Evolutionary conservation across 2,329 filamentous ascomycete genomes (phyloP), one percentile per base, ranked within the genome.

Genomic region (Mycosphaerella arachidis): DNA sequence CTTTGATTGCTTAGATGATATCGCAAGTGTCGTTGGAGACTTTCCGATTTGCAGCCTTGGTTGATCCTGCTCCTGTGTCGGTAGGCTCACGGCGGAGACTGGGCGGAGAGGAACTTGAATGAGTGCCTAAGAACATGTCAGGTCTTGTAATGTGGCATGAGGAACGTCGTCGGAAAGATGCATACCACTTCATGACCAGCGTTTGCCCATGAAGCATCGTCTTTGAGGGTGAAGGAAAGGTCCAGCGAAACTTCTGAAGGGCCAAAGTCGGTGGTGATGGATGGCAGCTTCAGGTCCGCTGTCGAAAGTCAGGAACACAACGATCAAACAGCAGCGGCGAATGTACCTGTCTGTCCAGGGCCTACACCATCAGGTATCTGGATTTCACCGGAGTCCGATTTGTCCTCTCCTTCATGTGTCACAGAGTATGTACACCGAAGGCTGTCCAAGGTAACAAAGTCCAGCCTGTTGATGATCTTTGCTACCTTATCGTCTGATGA

Each of bases 391-490:
- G 30, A 10, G 4, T 31, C 60, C 43, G 4, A 24, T 27, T 7
- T 51, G 24, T 24, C 13, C 2, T 66, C 64, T n/a, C 33, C 56
- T n/a, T 70, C 68, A 16, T 55, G 55, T 1, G 59, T 31, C 0
- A 65, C 31, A 9, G 59, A 56, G 66, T 63, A 69, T 3, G 48
- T 40, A 48, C 69, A 67, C 7, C 31, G 55, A 18, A 77, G 67
- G 56, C 74, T 71, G 55, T 77, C 73, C 33, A 78, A 59, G 1
- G 72, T 71, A 5, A 72, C 63, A 57, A 76, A 76, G 40, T 70
- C 67, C 1, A 65, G 60, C 10, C 67, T 56, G 57, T 70, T 70
- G 61, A 69, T 63, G 60, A 71, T 65, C 4, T 45, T 64, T 4
- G 66, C 61, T 6, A 53, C 57, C 20, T 58, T 71, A 70, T 35